Evolutionary conservation across 2,329 filamentous ascomycete genomes (phyloP).

Genomic region (Chaetothyriales sp.): DNA sequence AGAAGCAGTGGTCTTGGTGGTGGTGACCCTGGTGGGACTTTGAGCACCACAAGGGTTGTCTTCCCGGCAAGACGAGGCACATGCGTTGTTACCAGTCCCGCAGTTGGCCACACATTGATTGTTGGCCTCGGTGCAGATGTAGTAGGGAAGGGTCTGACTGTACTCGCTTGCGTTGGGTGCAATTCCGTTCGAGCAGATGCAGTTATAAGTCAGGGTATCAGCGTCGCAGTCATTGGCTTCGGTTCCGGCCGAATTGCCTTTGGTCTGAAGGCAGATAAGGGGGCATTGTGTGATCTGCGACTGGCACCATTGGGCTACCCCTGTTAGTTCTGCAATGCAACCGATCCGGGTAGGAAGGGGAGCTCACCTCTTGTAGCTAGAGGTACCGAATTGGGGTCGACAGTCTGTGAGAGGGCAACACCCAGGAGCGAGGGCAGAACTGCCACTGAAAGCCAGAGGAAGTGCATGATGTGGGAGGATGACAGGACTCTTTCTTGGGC

Average conservation of each 20-base stretch:
- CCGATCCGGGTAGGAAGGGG: neutral
- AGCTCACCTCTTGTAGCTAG: constrained; percentile 24
- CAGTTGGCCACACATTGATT: constrained; percentile 41
- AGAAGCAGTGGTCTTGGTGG: constrained; percentile 25
- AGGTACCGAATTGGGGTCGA: constrained; percentile 26
- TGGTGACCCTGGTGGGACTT: constrained; percentile 36
- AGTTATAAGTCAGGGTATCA: constrained; percentile 38
- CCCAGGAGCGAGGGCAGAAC: constrained; percentile 21
- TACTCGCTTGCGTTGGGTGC: constrained; percentile 46
- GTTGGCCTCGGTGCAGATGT: constrained; percentile 42
- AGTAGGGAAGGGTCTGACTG: constrained; percentile 49
- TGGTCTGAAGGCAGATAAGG: constrained; percentile 30
- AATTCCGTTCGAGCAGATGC: constrained; percentile 39
- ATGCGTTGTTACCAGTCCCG: constrained; percentile 29
- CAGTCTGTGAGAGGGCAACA: constrained; percentile 23
- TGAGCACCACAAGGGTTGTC: constrained; percentile 48
- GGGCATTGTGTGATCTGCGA: constrained; percentile 29
- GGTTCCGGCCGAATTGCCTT: constrained; percentile 22
- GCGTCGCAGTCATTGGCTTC: constrained; percentile 27
- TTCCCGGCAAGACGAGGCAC: constrained; percentile 36
- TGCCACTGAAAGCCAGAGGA: constrained; percentile 16
- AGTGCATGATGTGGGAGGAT: constrained; percentile 8
- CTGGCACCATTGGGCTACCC: constrained; percentile 28
- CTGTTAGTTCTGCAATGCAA: neutral
- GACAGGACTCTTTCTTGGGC: no score